Evolutionary conservation across 345 rosid genomes (phyloP).

Genomic region (Conringia planisiliqua): DNA sequence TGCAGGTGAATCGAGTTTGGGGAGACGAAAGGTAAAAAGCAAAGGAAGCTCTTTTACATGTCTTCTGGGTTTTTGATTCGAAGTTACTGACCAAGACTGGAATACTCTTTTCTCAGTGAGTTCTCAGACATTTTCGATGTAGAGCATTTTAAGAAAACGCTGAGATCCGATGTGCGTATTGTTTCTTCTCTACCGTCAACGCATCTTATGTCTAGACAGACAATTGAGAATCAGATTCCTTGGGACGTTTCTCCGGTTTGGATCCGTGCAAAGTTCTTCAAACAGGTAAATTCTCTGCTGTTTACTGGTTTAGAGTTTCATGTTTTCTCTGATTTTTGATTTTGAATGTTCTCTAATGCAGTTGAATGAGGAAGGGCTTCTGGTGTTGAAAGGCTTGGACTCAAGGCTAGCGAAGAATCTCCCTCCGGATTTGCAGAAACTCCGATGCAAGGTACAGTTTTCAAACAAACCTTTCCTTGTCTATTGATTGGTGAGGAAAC

Average conservation of each 20-base stretch:
- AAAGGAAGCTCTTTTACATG: background rate
- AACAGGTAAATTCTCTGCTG: conserved; percentile 36
- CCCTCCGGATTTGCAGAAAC: conserved; percentile 70
- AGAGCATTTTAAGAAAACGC: conserved; percentile 63
- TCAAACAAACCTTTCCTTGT: background rate
- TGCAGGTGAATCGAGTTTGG: conserved; percentile 71
- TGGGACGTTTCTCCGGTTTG: conserved; percentile 58
- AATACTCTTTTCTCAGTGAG: conserved; percentile 46
- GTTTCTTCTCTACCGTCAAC: conserved; percentile 72
- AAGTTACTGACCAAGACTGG: background rate
- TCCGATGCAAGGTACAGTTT: conserved; percentile 55
- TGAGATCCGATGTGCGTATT: conserved; percentile 55
- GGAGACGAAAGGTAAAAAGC: conserved; percentile 60
- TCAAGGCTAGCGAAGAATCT: conserved; percentile 70
- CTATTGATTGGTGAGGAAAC: background rate
- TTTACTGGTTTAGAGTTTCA: background rate
- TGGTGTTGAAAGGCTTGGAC: conserved; percentile 62
- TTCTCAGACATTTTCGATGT: conserved; percentile 60
- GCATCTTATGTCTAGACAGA: conserved; percentile 56
- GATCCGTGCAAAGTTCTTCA: conserved; percentile 65
- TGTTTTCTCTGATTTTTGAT: background rate
- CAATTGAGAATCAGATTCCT: conserved; percentile 55
- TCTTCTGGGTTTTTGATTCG: background rate
- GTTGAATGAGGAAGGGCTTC: conserved; percentile 61
- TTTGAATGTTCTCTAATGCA: conserved; percentile 22